Evolutionary conservation across 2,329 filamentous ascomycete genomes (phyloP).

Genomic region (Paracoccidioides brasiliensis): DNA sequence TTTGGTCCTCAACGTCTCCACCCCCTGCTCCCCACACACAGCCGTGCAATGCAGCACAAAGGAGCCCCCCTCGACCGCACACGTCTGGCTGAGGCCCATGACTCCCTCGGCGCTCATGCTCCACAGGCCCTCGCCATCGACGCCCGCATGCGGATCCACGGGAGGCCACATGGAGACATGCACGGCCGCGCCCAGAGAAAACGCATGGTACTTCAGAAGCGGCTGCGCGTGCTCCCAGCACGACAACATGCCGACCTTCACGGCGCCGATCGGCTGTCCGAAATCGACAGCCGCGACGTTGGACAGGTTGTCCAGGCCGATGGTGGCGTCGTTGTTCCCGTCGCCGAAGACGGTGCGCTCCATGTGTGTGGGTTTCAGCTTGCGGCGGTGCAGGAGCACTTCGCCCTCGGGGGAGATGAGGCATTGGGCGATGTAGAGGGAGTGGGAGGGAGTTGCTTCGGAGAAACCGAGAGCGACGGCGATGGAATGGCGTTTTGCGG

Average conservation of each 20-base stretch:
- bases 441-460: slow-evolving; percentile 23
- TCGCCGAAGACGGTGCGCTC: slow-evolving; percentile 41
- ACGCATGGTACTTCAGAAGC: slow-evolving; percentile 37
- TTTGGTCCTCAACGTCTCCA: slow-evolving; percentile 20
- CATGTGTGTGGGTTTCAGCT: slow-evolving; percentile 43
- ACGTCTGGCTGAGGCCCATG: slow-evolving; percentile 35
- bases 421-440: slow-evolving; percentile 36
- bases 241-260: slow-evolving; percentile 30
- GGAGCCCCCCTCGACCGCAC: slow-evolving; percentile 43
- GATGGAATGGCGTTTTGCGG: slow-evolving; percentile 27
- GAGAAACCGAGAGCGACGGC: slow-evolving; percentile 35
- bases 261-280: slow-evolving; percentile 15
- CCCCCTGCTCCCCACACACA: slow-evolving; percentile 34
- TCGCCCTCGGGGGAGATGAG: slow-evolving; percentile 33
- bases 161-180: slow-evolving; percentile 40
- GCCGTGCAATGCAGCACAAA: slow-evolving; percentile 44
- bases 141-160: slow-evolving; percentile 12
- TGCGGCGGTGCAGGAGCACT: slow-evolving; percentile 31
- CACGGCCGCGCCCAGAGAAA: slow-evolving; percentile 33
- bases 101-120: slow-evolving; percentile 25
- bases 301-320: slow-evolving; percentile 18
- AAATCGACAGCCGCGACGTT: slow-evolving; percentile 30
- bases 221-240: slow-evolving; percentile 43
- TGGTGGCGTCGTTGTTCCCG: slow-evolving; percentile 18
- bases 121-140: slow-evolving; percentile 15